A percentile compares a stretch with the other conserved stretches of the same genome.
Conservation (phyloP, 2,329 filamentous ascomycete genomes). For the Ploettnerulaceae sp. region DNA sequence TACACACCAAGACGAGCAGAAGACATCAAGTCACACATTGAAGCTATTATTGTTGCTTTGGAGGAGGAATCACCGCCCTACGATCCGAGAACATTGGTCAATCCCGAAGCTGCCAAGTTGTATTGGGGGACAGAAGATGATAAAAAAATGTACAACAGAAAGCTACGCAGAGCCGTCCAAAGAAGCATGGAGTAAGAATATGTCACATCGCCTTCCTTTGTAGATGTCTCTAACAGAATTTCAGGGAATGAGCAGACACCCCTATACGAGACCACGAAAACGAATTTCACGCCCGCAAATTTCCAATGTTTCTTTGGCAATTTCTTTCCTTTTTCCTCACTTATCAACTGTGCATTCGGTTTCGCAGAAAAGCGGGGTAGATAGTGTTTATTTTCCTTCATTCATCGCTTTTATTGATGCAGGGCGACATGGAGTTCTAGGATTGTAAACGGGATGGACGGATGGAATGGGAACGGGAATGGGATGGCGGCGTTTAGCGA, state of each 20-base stretch:
- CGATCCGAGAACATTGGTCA: slow-evolving; percentile 82
- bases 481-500: not conserved
- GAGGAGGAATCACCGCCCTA: slow-evolving; percentile 86
- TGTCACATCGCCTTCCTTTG: not conserved
- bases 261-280: not conserved
- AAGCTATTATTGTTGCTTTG: slow-evolving; percentile 74
- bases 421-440: not conserved
- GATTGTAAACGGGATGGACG: not conserved
- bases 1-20: slow-evolving; percentile 70
- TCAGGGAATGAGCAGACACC: slow-evolving; percentile 20
- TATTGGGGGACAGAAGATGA: slow-evolving; percentile 80
- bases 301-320: not conserved
- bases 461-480: not conserved
- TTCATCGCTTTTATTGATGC: not conserved
- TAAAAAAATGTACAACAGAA: slow-evolving; percentile 78
- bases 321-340: not conserved
- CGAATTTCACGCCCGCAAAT: not conserved
- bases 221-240: slow-evolving; percentile 8
- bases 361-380: no score
- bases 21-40: slow-evolving; percentile 77
- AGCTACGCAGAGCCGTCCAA: slow-evolving; percentile 72
- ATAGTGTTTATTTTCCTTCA: no score
- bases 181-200: slow-evolving; percentile 55
- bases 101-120: slow-evolving; percentile 78
- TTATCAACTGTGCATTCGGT: no score